These are phyloP conservation scores for Sindora glabra DNA, from an alignment of 306 rosid genomes.

Conservation along the genomic window DNA sequence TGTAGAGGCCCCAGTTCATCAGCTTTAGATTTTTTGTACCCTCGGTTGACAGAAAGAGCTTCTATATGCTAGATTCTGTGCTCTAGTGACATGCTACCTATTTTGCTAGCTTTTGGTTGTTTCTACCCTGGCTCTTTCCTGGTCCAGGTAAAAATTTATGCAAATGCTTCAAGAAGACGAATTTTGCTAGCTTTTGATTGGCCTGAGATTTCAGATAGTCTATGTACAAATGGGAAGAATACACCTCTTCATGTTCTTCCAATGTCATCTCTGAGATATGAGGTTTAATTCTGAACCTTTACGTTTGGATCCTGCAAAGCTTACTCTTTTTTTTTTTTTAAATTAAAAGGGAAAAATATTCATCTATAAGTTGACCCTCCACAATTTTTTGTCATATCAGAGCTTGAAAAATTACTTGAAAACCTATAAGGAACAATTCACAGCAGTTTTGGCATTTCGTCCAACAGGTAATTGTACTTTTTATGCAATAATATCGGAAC, in stretches of 20 bases:
- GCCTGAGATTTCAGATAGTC: slow-evolving; percentile 34
- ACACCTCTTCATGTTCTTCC: slow-evolving; percentile 49
- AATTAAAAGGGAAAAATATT: neutral
- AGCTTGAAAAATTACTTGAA: slow-evolving; percentile 38
- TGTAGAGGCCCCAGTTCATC: neutral
- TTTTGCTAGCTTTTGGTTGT: too few relatives aligned
- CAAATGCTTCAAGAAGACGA: slow-evolving; percentile 45
- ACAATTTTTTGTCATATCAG: slow-evolving; percentile 19
- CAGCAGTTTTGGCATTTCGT: slow-evolving; percentile 45
- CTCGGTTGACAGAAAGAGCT: neutral
- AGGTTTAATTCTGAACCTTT: slow-evolving; percentile 24
- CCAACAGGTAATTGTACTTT: slow-evolving; percentile 38
- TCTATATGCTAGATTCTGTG: neutral
- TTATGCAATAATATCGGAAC: neutral
- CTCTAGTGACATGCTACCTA: neutral
- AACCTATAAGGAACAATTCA: slow-evolving; percentile 37
- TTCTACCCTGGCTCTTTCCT: neutral
- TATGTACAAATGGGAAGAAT: slow-evolving; percentile 35
- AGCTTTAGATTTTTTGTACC: slow-evolving; percentile 2
- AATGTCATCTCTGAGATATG: slow-evolving; percentile 38
- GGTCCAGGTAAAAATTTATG: slow-evolving; percentile 36
- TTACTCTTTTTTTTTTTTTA: neutral
- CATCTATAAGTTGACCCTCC: neutral
- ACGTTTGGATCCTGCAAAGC: slow-evolving; percentile 1
- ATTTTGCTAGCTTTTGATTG: slow-evolving; percentile 39